Conservation (phyloP, 2,329 filamentous ascomycete species). For the Colletotrichum salicis region DNA sequence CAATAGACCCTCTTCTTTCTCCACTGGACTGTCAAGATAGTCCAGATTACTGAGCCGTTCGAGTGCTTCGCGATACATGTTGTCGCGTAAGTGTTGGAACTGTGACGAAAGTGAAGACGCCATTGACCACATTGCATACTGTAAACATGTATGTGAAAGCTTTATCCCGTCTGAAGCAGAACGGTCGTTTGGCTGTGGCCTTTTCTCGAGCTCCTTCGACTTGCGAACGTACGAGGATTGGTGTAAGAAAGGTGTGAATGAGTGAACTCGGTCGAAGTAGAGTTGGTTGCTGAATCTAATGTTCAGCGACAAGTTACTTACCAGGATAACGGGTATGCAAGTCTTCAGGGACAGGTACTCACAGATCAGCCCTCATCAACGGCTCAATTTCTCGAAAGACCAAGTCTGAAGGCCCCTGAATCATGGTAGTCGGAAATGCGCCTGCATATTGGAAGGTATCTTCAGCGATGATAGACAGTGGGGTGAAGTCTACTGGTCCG, state of each 20-base stretch:
- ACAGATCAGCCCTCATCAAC: background rate
- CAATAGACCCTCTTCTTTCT: background rate
- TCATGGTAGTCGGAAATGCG: background rate
- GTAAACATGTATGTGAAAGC: background rate
- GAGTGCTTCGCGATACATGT: background rate
- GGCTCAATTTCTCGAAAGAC: background rate
- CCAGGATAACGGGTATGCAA: background rate
- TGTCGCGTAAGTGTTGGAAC: background rate
- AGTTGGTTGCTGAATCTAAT: background rate
- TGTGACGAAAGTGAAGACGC: background rate
- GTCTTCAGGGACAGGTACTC: background rate
- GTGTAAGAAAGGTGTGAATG: background rate
- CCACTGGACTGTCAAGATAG: background rate
- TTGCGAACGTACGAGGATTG: background rate
- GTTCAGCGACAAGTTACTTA: background rate
- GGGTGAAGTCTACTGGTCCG: background rate
- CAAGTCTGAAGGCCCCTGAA: too few relatives aligned
- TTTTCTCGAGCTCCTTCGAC: background rate
- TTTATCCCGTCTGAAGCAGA: background rate
- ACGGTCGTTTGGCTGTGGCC: background rate
- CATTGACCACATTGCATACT: background rate
- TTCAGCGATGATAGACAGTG: background rate
- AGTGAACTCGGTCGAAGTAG: background rate
- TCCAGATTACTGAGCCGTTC: background rate
- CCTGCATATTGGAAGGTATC: background rate